A percentile compares a stretch with the other conserved stretches of the same genome.
Conservation (phyloP, 352 stramenopile genomes). For the Phytopythium helicoides region DNA sequence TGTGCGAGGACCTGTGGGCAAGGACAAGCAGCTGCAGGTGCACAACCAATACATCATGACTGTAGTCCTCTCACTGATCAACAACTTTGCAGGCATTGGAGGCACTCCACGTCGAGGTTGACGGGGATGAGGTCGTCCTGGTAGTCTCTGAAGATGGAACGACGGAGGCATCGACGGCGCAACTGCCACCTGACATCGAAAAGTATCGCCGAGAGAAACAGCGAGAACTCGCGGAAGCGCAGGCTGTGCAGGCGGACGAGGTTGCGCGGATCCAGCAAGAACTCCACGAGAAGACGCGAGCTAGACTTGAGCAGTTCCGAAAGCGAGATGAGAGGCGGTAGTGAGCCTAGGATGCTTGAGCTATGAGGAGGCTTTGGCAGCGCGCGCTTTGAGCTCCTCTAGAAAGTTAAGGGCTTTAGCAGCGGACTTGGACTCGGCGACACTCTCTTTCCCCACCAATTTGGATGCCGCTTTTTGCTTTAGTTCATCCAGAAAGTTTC, state of each 20-base stretch:
- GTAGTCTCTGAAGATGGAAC: constrained; percentile 13
- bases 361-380: not conserved
- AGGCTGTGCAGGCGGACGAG: constrained; percentile 43
- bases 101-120: constrained; percentile 34
- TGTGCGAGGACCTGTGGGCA: constrained; percentile 46
- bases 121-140: constrained; percentile 43
- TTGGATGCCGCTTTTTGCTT: constrained; percentile 26
- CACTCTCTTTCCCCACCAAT: not conserved
- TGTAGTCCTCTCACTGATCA: not conserved
- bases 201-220: constrained; percentile 44
- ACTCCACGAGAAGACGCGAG: constrained; percentile 59
- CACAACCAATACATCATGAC: not conserved
- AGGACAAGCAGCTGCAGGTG: constrained; percentile 17
- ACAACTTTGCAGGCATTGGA: constrained; percentile 26
- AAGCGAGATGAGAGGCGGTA: not conserved
- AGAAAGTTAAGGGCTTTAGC: constrained; percentile 19
- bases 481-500: constrained; percentile 55
- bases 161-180: constrained; percentile 9
- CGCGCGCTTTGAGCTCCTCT: constrained; percentile 35
- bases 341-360: too few relatives aligned
- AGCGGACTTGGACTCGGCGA: constrained; percentile 13
- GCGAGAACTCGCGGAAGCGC: constrained; percentile 31
- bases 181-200: constrained; percentile 18
- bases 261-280: constrained; percentile 45
- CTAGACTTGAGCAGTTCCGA: constrained; percentile 34